Conservation (phyloP, 805 yeast genomes). For the Saccharomyces eubayanus region DNA sequence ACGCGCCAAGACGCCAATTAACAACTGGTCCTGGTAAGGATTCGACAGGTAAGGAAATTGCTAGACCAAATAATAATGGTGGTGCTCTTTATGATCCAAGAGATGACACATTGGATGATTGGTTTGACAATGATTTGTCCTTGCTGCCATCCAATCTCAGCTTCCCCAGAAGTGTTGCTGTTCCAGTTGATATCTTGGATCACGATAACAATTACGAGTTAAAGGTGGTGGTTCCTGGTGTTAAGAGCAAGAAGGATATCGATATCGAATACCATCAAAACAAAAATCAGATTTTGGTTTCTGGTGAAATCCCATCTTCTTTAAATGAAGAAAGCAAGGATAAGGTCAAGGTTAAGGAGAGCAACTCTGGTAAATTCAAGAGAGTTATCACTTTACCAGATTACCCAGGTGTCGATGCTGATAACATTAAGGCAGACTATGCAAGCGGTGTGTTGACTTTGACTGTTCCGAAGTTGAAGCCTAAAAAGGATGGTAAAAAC, state of each 20-base stretch:
- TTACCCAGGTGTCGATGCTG: constrained; percentile 34
- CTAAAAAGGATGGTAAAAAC: constrained; percentile 15
- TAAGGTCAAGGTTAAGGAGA: constrained; percentile 28
- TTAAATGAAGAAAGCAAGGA: constrained; percentile 16
- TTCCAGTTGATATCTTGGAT: constrained; percentile 42
- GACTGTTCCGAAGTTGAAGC: constrained; percentile 34
- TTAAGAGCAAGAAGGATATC: constrained; percentile 35
- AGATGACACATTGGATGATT: constrained; percentile 9
- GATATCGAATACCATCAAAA: constrained; percentile 41
- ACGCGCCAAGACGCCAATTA: constrained; percentile 18
- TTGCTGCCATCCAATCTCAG: constrained; percentile 22
- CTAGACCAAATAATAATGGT: constrained; percentile 5
- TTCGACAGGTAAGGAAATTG: constrained; percentile 4
- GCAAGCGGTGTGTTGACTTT: constrained; percentile 39
- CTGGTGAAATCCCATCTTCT: constrained; percentile 36
- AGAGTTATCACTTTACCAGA: constrained; percentile 37
- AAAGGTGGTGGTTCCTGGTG: constrained; percentile 42
- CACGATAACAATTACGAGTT: constrained; percentile 36
- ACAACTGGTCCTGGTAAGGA: constrained; percentile 7
- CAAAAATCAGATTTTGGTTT: constrained; percentile 35
- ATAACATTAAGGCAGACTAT: constrained; percentile 39
- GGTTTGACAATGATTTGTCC: constrained; percentile 24
- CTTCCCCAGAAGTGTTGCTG: constrained; percentile 23
- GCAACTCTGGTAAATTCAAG: constrained; percentile 35
- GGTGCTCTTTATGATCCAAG: neutral